A percentile compares a stretch with the other conserved stretches of the same genome.
Evolutionary conservation across 331 rosid species (phyloP).

Genomic region (Malus hybrid): DNA sequence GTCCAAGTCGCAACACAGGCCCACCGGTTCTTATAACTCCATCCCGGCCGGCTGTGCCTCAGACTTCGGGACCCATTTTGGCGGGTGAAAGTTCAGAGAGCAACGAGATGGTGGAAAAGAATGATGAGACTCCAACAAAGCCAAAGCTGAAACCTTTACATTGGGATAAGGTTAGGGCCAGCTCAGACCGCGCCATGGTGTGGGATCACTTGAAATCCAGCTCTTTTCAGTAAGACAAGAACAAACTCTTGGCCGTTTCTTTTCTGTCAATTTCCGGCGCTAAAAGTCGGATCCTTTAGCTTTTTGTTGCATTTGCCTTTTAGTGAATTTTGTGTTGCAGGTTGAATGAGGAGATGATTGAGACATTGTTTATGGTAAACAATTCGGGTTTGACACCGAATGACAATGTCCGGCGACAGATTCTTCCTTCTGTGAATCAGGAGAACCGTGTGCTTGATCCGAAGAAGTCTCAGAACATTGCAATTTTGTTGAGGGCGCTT

Average conservation of each 20-base stretch:
- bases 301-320: not conserved
- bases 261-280: not conserved
- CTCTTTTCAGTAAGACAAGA: conserved; percentile 70
- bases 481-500: conserved; percentile 37
- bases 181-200: conserved; percentile 78
- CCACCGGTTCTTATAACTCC: conserved; percentile 59
- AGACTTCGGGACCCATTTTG: conserved; percentile 11
- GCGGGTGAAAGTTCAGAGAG: conserved; percentile 4
- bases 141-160: conserved; percentile 87
- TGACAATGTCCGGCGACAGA: conserved; percentile 21
- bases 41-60: conserved; percentile 41
- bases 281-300: not conserved
- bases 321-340: conserved; percentile 7
- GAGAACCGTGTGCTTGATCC: conserved; percentile 49
- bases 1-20: conserved; percentile 15
- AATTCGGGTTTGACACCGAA: conserved; percentile 15
- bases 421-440: conserved; percentile 4
- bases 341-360: conserved; percentile 44
- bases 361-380: conserved; percentile 33
- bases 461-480: conserved; percentile 51
- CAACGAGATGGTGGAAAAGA: conserved; percentile 11
- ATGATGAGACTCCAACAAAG: conserved; percentile 36
- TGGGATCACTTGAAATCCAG: conserved; percentile 88
- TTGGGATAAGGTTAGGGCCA: conserved; percentile 82
- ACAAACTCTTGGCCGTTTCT: not conserved